Evolutionary conservation across 495 filamentous ascomycete species (phyloP), one percentile per base, ranked within the genome.

Genomic region (Sabuloglossum arenarium): DNA sequence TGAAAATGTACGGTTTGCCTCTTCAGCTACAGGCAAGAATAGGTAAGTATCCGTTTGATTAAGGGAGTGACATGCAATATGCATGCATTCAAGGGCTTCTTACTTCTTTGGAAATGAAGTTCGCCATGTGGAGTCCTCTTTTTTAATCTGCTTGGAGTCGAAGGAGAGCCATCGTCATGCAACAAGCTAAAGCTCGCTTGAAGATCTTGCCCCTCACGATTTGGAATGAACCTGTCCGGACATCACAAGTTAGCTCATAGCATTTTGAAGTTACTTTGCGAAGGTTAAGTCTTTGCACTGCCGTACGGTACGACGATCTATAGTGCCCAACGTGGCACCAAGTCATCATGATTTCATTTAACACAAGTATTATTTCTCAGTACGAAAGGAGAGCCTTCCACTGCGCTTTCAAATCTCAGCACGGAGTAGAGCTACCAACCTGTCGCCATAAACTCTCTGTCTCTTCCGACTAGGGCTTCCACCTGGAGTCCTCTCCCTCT

Each of bases 71-170:
- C 24, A 43, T 14, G 23, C 6, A 14, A 9, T 37, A 21, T 4
- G 39, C 27, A 37, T 25, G 53, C 53, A 54, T 39, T 3, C 3
- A 27, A 27, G 42, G 23, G 21, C 6, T 42, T 69, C 84, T 66
- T 73, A 94, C 89, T 91, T 66, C 78, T 85, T 65, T 98, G 91
- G 62, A 91, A 95, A 65, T 96, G 82, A 57, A 96, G 75, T 67
- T 96, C 90, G 21, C 86, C 82, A 63, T 94, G 85, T 19, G 87
- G 86, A 24, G 82, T 80, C n/a, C 87, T 78, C 70, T 82, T 86
- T 66, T 87, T 86, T 34, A 79, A 74, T 65, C 81, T 84, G 0
- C 87, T 87, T 0, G 91, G 90, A 0, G 90, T 93, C 11, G 91
- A 82, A 16, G 90, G 89, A 34, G 90, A 95, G 14, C 82, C 85